These are phyloP conservation scores for Cochlearia excelsa DNA, from an alignment of 345 rosid genomes.

Conservation along the genomic window DNA sequence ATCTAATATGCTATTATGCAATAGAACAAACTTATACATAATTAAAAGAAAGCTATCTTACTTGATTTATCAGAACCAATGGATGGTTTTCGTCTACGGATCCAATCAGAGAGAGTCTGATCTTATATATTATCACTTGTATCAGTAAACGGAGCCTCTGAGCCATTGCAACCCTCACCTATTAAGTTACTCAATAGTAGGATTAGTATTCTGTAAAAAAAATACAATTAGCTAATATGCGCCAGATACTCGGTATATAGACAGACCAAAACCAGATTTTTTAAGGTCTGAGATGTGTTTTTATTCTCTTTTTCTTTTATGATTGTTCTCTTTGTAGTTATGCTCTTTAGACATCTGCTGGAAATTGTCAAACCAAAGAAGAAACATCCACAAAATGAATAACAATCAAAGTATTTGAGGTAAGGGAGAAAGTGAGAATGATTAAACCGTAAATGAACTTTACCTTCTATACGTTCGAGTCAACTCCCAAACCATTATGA, in stretches of 20 bases:
- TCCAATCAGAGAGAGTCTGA: conserved; percentile 47
- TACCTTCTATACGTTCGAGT: conserved; percentile 15
- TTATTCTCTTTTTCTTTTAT: too few species aligned
- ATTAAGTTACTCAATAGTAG: not conserved
- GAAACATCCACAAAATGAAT: too few species aligned
- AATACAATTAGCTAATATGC: not conserved
- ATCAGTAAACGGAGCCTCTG: conserved; percentile 1
- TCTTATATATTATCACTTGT: not conserved
- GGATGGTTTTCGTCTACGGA: conserved; percentile 34
- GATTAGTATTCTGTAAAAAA: too few species aligned
- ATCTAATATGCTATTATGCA: not conserved
- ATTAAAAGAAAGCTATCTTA: conserved; percentile 8
- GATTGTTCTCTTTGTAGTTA: too few species aligned
- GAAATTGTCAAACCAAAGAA: too few species aligned
- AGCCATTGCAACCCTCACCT: conserved; percentile 20
- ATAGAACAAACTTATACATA: too few species aligned
- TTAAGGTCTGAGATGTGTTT: not conserved
- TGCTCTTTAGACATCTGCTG: conserved; percentile 7
- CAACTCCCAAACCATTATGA: conserved; percentile 2
- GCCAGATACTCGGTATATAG: not conserved
- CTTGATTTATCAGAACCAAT: conserved; percentile 2
- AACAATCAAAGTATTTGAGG: too few species aligned
- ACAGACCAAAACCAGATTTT: conserved; percentile 4
- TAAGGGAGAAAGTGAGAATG: conserved; percentile 1
- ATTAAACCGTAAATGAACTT: not conserved